Evolutionary conservation across 2,329 filamentous ascomycete species (phyloP).

Genomic region (Sclerotinia sclerotiorum): DNA sequence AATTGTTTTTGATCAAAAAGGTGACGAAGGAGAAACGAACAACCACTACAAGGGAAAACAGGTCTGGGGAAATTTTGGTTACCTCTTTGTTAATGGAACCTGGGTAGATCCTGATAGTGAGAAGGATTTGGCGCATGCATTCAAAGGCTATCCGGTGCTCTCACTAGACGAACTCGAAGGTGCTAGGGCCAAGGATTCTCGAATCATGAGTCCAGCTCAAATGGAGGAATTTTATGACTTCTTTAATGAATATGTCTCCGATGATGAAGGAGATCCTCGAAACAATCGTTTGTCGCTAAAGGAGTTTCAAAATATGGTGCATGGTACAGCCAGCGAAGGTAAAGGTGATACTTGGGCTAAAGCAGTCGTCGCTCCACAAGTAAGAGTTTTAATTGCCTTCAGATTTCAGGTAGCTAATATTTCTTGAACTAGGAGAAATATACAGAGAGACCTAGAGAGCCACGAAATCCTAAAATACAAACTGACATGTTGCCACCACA

Average conservation of each 20-base stretch:
- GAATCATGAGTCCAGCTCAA: slow-evolving; percentile 30
- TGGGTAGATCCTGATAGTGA: slow-evolving; percentile 40
- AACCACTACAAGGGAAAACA: slow-evolving; percentile 33
- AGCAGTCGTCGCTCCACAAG: slow-evolving; percentile 17
- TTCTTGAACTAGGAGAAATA: slow-evolving; percentile 30
- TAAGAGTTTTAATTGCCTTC: background rate
- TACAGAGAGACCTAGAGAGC: slow-evolving; percentile 7
- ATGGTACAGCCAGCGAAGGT: slow-evolving; percentile 34
- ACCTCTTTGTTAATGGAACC: slow-evolving; percentile 30
- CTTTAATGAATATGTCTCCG: slow-evolving; percentile 39
- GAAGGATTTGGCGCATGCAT: slow-evolving; percentile 29
- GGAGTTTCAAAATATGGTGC: slow-evolving; percentile 46
- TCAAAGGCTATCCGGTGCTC: slow-evolving; percentile 18
- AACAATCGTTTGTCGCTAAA: slow-evolving; percentile 45
- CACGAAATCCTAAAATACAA: background rate
- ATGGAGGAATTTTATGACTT: slow-evolving; percentile 31
- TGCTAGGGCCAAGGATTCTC: slow-evolving; percentile 19
- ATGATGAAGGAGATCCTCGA: slow-evolving; percentile 45
- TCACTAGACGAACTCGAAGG: slow-evolving; percentile 16
- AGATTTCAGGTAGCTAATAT: slow-evolving; percentile 28
- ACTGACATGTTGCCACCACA: slow-evolving; percentile 25
- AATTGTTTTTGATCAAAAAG: slow-evolving; percentile 14
- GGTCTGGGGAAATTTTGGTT: slow-evolving; percentile 36
- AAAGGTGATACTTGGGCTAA: slow-evolving; percentile 20
- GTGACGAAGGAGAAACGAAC: slow-evolving; percentile 10